phyloP scores from a whole-genome alignment of 1,284 basidiomycete species.

The Irpex sp. region DNA sequence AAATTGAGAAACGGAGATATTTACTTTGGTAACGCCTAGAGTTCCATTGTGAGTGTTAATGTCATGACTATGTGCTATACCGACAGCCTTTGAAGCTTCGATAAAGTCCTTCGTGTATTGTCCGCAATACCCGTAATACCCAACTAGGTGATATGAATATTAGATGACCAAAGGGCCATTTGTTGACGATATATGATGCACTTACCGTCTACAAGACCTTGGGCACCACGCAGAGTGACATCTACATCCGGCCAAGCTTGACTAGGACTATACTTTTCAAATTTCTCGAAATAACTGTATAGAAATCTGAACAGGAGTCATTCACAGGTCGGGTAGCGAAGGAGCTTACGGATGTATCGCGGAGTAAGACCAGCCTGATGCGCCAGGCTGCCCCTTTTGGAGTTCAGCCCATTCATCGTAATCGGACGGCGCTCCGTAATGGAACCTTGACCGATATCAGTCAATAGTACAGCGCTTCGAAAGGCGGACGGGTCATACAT shows the following conservation, averaged over 20 bases:
- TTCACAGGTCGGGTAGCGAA: background rate
- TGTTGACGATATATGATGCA: background rate
- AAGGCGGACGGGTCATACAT: slow-evolving; percentile 38
- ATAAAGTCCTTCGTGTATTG: slow-evolving; percentile 41
- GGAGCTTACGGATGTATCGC: slow-evolving; percentile 42
- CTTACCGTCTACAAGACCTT: slow-evolving; percentile 45
- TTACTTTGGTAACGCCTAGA: slow-evolving; percentile 49
- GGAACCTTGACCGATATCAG: slow-evolving; percentile 43
- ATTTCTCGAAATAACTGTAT: slow-evolving; percentile 57
- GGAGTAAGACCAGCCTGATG: slow-evolving; percentile 57
- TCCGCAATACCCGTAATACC: slow-evolving; percentile 29
- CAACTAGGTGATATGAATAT: slow-evolving; percentile 21
- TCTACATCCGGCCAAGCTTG: slow-evolving; percentile 46
- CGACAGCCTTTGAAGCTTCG: slow-evolving; percentile 40
- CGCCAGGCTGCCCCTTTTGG: slow-evolving; percentile 42
- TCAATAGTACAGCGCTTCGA: background rate
- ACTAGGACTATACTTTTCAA: slow-evolving; percentile 51
- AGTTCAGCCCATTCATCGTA: slow-evolving; percentile 64
- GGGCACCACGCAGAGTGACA: slow-evolving; percentile 36
- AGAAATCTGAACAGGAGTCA: background rate
- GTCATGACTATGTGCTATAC: slow-evolving; percentile 47
- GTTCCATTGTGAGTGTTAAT: slow-evolving; percentile 49
- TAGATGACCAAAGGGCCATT: background rate
- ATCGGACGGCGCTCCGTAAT: slow-evolving; percentile 66
- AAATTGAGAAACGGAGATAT: slow-evolving; percentile 16